Base-by-base conservation (phyloP, 257 asterid species). In the Primulina tabacum region DNA sequence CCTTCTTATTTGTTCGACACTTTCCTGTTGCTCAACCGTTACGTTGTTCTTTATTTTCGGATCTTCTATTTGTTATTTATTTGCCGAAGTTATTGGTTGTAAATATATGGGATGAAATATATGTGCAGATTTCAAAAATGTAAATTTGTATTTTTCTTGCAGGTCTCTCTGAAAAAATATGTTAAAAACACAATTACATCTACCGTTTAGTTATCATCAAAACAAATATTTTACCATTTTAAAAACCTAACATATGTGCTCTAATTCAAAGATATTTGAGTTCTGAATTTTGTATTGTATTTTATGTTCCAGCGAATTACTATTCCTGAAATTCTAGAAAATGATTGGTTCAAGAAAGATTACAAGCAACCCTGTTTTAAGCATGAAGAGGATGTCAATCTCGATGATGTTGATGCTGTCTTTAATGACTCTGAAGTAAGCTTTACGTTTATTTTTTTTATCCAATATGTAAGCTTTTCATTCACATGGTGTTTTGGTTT, bases 261-360 rank as follows among this genome's bases (percentile, higher is more conserved):
- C 14, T 38, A 38, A 38, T 8, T 8, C 0, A 9, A 38, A 38
- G 47, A 38, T 38, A 38, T 9, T 38, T 5, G 64, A 64, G 20
- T 71, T 8, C n/a, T 63, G 10, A 24, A 17, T n/a, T 47, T 73
- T 34, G 52, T 43, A 53, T 72, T 73, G 35, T 65, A 62, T 63
- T 65, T 74, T 26, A 40, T 66, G 24, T 83, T 82, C 81, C 82
- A 90, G 97, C 76, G 95, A 67, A 86, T 90, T 30, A 83, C 79
- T 58, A 83, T 88, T 74, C 76, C 90, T 12, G 84, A 90, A 75
- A 88, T 90, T 72, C 81, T 87, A 67, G 88, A 76, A 78, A 78
- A 90, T 74, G 87, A 84, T 6, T 90, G 96, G 96, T 90, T 90
- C 80, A 84, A 84, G 81, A 85, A 81, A 83, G 90, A 84, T 71